A percentile compares a stretch with the other conserved stretches of the same genome.
These are phyloP conservation scores for Silene noctiflora DNA, from an alignment of 179 eudicot genomes.

Conservation along the genomic window DNA sequence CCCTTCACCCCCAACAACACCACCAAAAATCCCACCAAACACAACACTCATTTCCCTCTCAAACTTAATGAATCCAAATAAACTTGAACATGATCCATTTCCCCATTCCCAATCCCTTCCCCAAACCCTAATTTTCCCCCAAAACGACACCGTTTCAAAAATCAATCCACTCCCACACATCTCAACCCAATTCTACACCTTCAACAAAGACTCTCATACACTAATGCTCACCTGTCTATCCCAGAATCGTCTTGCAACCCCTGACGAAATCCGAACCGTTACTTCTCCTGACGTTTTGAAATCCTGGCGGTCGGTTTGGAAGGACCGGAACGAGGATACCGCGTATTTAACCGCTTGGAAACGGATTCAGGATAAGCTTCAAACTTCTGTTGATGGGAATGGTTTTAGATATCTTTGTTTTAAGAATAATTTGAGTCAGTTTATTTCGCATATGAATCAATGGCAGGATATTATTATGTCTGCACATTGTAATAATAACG, in stretches of 20 bases:
- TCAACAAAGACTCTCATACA: slow-evolving; percentile 62
- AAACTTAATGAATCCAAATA: slow-evolving; percentile 55
- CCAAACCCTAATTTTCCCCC: slow-evolving; percentile 15
- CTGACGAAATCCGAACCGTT: slow-evolving; percentile 65
- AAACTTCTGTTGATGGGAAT: slow-evolving; percentile 31
- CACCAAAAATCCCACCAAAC: too few species aligned
- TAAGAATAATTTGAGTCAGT: slow-evolving; percentile 69
- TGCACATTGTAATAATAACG: slow-evolving; percentile 28
- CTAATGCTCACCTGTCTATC: slow-evolving; percentile 63
- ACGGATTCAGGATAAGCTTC: slow-evolving; percentile 83
- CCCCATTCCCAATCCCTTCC: slow-evolving; percentile 39
- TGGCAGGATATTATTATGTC: slow-evolving; percentile 87
- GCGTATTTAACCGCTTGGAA: slow-evolving; percentile 93
- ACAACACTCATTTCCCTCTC: neutral
- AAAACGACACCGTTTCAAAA: slow-evolving; percentile 12
- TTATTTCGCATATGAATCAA: slow-evolving; percentile 69
- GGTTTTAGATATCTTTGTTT: slow-evolving; percentile 64
- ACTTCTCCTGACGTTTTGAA: slow-evolving; percentile 55
- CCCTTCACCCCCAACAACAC: neutral
- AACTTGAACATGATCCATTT: slow-evolving; percentile 51
- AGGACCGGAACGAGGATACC: slow-evolving; percentile 89
- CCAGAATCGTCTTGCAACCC: slow-evolving; percentile 49
- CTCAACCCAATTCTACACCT: slow-evolving; percentile 82
- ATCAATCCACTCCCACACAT: slow-evolving; percentile 64
- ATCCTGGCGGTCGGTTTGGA: slow-evolving; percentile 91